Evolutionary conservation across 768 basidiomycete genomes (phyloP).

Genomic region (Trametes gibbosa): DNA sequence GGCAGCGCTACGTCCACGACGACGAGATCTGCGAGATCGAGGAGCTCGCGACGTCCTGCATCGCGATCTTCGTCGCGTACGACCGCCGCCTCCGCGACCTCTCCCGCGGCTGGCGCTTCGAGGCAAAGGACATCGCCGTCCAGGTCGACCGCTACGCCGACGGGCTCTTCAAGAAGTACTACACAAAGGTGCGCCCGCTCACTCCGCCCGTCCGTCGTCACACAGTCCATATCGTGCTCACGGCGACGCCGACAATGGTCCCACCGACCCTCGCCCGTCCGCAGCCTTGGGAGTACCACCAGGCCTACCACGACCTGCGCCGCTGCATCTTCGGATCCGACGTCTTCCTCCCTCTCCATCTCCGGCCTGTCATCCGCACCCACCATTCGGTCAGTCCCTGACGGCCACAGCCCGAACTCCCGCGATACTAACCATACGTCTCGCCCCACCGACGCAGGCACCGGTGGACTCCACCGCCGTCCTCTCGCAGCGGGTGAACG

Average conservation of each 20-base stretch:
- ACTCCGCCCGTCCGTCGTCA: no score
- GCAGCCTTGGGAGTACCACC: neutral
- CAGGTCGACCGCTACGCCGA: conserved; percentile 13
- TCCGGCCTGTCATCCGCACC: no score
- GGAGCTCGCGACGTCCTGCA: conserved; percentile 7
- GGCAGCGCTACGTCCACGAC: neutral
- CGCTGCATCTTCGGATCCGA: neutral
- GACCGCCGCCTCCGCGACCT: conserved; percentile 4
- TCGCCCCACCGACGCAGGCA: no score
- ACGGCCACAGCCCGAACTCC: no score
- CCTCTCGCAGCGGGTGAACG: no score
- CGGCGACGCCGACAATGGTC: no score
- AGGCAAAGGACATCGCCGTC: conserved; percentile 5
- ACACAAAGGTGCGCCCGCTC: neutral
- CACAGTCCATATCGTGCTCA: no score
- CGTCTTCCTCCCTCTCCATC: neutral
- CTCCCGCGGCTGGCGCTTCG: conserved; percentile 4
- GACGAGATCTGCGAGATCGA: neutral
- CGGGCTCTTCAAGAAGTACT: conserved; percentile 9
- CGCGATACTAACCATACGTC: no score
- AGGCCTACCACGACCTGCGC: neutral
- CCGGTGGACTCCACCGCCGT: no score
- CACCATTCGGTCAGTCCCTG: no score
- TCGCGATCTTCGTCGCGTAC: conserved; percentile 9
- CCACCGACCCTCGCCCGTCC: no score